phyloP scores from a whole-genome alignment of 495 filamentous ascomycete species.

The Parmelia sp. region DNA sequence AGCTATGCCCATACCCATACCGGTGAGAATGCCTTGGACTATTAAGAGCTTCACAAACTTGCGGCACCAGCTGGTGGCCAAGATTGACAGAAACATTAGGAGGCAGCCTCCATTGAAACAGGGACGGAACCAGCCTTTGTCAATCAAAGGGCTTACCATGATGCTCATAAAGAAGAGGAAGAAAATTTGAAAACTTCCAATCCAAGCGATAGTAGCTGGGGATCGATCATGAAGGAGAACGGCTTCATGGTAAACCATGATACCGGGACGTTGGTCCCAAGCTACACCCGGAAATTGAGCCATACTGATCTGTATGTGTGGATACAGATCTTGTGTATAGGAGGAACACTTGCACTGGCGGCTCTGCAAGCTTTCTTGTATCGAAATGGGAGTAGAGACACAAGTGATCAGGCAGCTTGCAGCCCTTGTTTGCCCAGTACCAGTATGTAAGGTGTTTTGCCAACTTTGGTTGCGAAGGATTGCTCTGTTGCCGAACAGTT shows the following conservation, averaged over 20 bases:
- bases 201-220: slow-evolving; percentile 43
- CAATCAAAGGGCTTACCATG: slow-evolving; percentile 33
- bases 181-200: slow-evolving; percentile 42
- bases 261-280: background rate
- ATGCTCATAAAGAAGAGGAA: slow-evolving; percentile 32
- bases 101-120: slow-evolving; percentile 46
- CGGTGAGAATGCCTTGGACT: slow-evolving; percentile 66
- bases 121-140: slow-evolving; percentile 17
- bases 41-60: slow-evolving; percentile 68
- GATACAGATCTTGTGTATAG: background rate
- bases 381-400: slow-evolving; percentile 27
- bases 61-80: slow-evolving; percentile 58
- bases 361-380: slow-evolving; percentile 18
- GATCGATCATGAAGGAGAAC: slow-evolving; percentile 27
- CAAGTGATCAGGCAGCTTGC: slow-evolving; percentile 15
- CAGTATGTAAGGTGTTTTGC: slow-evolving; percentile 27
- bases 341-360: slow-evolving; percentile 8
- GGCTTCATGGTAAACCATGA: slow-evolving; percentile 39
- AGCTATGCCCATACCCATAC: slow-evolving; percentile 64
- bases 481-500: too few species aligned
- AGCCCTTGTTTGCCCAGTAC: slow-evolving; percentile 21
- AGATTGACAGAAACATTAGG: slow-evolving; percentile 59
- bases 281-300: background rate
- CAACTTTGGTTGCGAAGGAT: background rate
- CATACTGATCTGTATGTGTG: background rate